Evolutionary conservation across 306 rosid species (phyloP).

Genomic region (Fragaria nilgerrensis): DNA sequence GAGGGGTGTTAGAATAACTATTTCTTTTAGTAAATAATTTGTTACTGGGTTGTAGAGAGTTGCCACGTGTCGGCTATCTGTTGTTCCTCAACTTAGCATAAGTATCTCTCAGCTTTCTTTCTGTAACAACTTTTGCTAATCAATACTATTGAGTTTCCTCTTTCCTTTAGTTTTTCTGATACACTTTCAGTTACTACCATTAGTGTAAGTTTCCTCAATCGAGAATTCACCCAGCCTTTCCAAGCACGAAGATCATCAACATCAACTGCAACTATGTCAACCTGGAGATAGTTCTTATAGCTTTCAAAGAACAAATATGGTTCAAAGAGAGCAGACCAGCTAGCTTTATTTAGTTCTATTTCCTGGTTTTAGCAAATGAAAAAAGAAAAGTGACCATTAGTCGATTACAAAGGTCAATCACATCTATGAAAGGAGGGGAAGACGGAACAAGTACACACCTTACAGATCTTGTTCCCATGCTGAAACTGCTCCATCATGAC

Average conservation of each 20-base stretch:
- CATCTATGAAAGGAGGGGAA: not conserved
- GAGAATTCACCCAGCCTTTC: conserved; percentile 96
- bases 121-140: too few relatives aligned
- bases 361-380: conserved; percentile 41
- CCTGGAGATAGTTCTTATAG: conserved; percentile 79
- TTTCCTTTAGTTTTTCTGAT: too few relatives aligned
- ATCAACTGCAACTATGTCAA: conserved; percentile 71
- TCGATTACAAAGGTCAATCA: not conserved
- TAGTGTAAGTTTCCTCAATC: conserved; percentile 68
- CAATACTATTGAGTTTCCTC: too few relatives aligned
- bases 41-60: too few relatives aligned
- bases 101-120: too few relatives aligned
- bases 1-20: too few relatives aligned
- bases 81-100: too few relatives aligned
- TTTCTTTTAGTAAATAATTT: too few relatives aligned
- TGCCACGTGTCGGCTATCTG: too few relatives aligned
- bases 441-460: conserved; percentile 36
- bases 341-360: conserved; percentile 67
- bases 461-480: conserved; percentile 64
- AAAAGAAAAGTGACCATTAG: not conserved
- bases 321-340: conserved; percentile 79
- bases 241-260: conserved; percentile 70
- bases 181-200: conserved; percentile 36
- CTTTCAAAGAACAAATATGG: conserved; percentile 73
- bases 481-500: conserved; percentile 86